Percentiles rank a stretch among this genome's conserved stretches.
phyloP scores from a whole-genome alignment of 495 filamentous ascomycete genomes.

The Aspergillus carlsbadensis region DNA sequence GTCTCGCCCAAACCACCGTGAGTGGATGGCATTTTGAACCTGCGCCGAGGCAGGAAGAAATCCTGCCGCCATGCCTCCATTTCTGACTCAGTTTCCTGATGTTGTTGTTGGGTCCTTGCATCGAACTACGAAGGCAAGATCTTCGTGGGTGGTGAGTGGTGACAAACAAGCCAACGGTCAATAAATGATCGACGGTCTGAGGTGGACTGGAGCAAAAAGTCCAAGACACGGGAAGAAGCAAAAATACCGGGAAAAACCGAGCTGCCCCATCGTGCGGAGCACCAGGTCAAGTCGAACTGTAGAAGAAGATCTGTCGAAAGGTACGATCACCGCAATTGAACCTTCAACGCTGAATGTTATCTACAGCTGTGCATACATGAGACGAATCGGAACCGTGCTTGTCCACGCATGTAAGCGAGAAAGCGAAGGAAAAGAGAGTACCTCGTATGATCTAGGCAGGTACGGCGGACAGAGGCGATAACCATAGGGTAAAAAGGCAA shows the following conservation, averaged over 20 bases:
- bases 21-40: neutral
- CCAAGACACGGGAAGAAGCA: conserved; percentile 2
- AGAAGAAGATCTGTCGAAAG: neutral
- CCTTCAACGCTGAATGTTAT: no score
- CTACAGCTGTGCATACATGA: no score
- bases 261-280: neutral
- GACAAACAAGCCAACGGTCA: neutral
- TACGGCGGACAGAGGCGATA: neutral
- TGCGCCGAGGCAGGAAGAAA: neutral
- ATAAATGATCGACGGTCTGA: neutral
- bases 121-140: neutral
- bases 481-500: neutral
- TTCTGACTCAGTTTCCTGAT: neutral
- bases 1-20: neutral
- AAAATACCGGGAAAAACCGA: neutral
- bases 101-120: neutral
- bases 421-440: conserved; percentile 6
- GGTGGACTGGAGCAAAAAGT: neutral
- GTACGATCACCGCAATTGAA: neutral
- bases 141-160: no score
- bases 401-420: neutral
- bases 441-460: conserved; percentile 4
- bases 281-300: neutral
- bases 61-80: neutral
- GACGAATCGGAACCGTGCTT: neutral